Base-by-base conservation (phyloP, 768 basidiomycete species). In the Collybia sp. region DNA sequence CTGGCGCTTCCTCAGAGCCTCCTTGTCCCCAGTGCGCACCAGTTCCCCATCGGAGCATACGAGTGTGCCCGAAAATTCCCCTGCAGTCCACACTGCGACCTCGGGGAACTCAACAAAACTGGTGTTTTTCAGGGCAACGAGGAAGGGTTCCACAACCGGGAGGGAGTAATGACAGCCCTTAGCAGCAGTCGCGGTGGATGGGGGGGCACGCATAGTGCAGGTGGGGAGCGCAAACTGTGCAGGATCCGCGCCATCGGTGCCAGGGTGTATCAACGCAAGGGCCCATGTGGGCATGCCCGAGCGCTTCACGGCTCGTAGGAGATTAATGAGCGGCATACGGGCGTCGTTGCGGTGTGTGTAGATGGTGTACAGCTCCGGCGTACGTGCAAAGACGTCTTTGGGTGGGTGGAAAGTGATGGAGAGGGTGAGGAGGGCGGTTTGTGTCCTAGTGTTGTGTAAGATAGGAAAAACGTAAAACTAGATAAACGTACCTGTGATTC, bases 51-150 rank as follows among this genome's bases (percentile, higher is more conserved):
- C 60, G 36, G 71, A 69, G 47, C 85, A 76, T 12, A 86, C 68
- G n/a, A 89, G 55, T 8, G 68, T 68, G 6, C 80, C 84, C 6
- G 62, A 64, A 62, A 90, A 93, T 25, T 81, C 76, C 40, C 84
- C 79, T 8, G 8, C 25, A 25, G 4, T 25, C 71, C 83, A 84
- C 5, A 94, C 63, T 45, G 92, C 85, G 38, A 95, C 79, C 1
- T 82, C 83, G 6, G 93, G 93, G 57, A 79, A 95, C 61, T 95
- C 93, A 30, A 87, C 75, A 61, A 93, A 92, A 20, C 78, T 69
- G 36, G 79, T 86, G 42, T 79, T 65, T 31, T 68, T 71, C 38
- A 95, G 66, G 6, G 74, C 63, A 18, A 59, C 55, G 9, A 59
- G 55, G 19, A 94, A 68, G 40, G 52, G 57, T 44, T 53, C 48